Evolutionary conservation across 129 eudicot species (phyloP).

Genomic region (Gnaphalium uliginosum): DNA sequence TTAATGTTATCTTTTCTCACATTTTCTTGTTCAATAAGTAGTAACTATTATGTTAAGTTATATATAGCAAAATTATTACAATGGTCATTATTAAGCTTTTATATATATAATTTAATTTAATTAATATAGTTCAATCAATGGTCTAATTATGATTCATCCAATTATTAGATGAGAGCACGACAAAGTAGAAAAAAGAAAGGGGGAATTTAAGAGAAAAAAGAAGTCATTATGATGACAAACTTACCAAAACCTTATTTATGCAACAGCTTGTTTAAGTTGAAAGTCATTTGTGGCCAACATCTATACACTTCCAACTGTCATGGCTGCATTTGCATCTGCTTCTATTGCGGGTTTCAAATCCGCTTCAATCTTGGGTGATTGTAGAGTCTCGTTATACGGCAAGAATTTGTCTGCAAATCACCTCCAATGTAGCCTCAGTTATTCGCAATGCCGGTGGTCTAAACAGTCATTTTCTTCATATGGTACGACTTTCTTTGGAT

Average conservation of each 20-base stretch:
- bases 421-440: conserved; percentile 11
- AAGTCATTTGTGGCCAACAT: not conserved
- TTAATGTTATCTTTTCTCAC: no score
- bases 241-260: not conserved
- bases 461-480: conserved; percentile 35
- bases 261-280: not conserved
- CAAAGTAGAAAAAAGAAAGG: not conserved
- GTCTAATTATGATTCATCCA: not conserved
- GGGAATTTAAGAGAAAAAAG: not conserved
- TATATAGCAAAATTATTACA: no score
- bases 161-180: not conserved
- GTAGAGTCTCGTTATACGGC: conserved; percentile 23
- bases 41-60: conserved; percentile 11
- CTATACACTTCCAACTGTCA: conserved; percentile 9
- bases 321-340: conserved; percentile 46
- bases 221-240: not conserved
- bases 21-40: no score
- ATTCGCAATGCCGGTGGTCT: conserved; percentile 38
- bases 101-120: no score
- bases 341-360: conserved; percentile 39
- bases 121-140: conserved; percentile 24
- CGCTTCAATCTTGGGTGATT: conserved; percentile 23
- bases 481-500: conserved; percentile 27
- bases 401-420: conserved; percentile 21
- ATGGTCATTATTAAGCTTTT: no score